phyloP scores from a whole-genome alignment of 352 stramenopile species.

The Phytophthora pistaciae region DNA sequence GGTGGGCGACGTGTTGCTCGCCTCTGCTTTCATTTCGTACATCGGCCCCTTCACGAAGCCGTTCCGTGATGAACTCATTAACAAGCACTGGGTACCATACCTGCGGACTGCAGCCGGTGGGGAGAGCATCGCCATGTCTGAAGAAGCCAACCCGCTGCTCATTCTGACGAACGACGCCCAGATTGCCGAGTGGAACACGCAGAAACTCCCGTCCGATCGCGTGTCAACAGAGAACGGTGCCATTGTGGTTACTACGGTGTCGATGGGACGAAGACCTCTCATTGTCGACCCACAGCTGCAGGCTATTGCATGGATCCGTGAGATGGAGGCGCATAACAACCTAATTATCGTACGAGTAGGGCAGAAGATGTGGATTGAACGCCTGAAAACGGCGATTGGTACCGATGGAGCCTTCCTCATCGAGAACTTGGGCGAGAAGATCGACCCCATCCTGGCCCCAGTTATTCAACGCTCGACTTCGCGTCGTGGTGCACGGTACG shows the following conservation, averaged over 20 bases:
- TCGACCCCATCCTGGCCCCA: conserved; percentile 94
- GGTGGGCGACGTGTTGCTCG: conserved; percentile 94
- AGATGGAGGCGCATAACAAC: conserved; percentile 93
- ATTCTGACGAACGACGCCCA: conserved; percentile 94
- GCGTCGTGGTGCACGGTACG: conserved; percentile 92
- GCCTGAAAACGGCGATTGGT: conserved; percentile 94
- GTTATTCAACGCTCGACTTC: conserved; percentile 96
- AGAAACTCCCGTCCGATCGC: conserved; percentile 92
- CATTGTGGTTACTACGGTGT: conserved; percentile 93
- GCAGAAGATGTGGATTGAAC: conserved; percentile 95
- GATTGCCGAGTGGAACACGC: conserved; percentile 95
- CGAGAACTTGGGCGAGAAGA: conserved; percentile 95
- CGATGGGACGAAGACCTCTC: conserved; percentile 90
- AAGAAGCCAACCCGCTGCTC: conserved; percentile 88
- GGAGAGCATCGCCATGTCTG: conserved; percentile 92
- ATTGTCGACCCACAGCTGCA: conserved; percentile 96
- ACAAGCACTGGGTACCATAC: conserved; percentile 94
- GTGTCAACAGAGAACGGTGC: conserved; percentile 95
- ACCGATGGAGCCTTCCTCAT: conserved; percentile 94
- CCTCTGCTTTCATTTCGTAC: conserved; percentile 96
- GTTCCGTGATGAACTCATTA: conserved; percentile 95
- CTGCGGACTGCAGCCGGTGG: conserved; percentile 87
- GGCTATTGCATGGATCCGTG: conserved; percentile 94
- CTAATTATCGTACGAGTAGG: conserved; percentile 95
- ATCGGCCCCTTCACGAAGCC: conserved; percentile 96